Conservation (phyloP, 495 filamentous ascomycete genomes). For the Penicillium salamii region DNA sequence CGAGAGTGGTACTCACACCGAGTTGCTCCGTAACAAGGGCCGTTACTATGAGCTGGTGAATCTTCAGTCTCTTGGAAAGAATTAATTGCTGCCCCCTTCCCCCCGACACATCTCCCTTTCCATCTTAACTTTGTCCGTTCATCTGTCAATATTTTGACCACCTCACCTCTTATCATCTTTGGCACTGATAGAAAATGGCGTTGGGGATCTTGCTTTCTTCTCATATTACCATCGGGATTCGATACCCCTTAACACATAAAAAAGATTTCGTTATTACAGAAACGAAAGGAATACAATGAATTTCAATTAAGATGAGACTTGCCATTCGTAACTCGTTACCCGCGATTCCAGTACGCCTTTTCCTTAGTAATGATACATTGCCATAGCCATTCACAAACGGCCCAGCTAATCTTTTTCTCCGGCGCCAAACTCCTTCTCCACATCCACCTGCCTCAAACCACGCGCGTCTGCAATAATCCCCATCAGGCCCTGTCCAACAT, state of each 20-base stretch:
- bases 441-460: slow-evolving; percentile 58
- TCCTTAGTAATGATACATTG: not conserved
- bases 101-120: not conserved
- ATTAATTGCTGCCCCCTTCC: slow-evolving; percentile 20
- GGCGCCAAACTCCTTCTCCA: slow-evolving; percentile 59
- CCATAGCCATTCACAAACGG: not conserved
- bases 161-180: too few species aligned
- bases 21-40: slow-evolving; percentile 62
- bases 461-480: slow-evolving; percentile 69
- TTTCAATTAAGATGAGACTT: too few species aligned
- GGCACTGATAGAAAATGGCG: too few species aligned
- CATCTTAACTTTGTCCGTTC: not conserved
- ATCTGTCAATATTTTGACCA: not conserved
- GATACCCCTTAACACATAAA: not conserved
- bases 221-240: too few species aligned
- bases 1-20: slow-evolving; percentile 69
- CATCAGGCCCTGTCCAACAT: slow-evolving; percentile 69
- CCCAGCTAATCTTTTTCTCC: slow-evolving; percentile 30
- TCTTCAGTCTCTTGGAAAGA: slow-evolving; percentile 74
- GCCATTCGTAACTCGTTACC: too few species aligned
- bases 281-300: too few species aligned
- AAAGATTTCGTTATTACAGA: too few species aligned
- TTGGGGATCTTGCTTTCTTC: too few species aligned
- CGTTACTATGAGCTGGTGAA: slow-evolving; percentile 76
- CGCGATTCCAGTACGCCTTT: too few species aligned